phyloP scores from a whole-genome alignment of 805 yeast genomes.

The Lipomyces starkeyi region DNA sequence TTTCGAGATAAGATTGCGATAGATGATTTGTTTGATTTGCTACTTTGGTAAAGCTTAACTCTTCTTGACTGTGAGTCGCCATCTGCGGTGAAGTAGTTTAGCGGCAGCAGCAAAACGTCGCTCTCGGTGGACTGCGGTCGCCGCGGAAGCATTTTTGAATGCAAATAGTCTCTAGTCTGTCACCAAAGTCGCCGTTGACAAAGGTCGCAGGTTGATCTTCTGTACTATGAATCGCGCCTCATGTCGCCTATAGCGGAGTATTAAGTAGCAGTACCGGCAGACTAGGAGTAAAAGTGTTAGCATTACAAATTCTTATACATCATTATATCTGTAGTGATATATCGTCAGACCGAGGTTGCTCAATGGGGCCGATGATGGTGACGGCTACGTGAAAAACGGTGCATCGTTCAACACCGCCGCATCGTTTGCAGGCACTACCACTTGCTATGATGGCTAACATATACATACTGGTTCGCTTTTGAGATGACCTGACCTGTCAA shows the following conservation, averaged over 20 bases:
- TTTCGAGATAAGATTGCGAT: conserved; percentile 30
- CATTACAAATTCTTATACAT: not conserved
- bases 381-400: too few species aligned
- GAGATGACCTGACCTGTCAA: conserved; percentile 86
- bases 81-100: conserved; percentile 12
- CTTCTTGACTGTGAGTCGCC: conserved; percentile 12
- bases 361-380: too few species aligned
- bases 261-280: not conserved
- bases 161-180: not conserved
- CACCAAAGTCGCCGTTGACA: not conserved
- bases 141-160: conserved; percentile 17
- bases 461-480: conserved; percentile 64
- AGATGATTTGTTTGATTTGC: conserved; percentile 13
- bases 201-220: not conserved
- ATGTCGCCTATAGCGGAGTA: not conserved
- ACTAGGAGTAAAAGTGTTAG: not conserved
- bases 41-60: conserved; percentile 19
- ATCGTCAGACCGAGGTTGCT: not conserved
- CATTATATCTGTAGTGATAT: not conserved
- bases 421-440: too few species aligned
- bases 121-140: conserved; percentile 17
- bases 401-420: too few species aligned
- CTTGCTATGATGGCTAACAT: too few species aligned
- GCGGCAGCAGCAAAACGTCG: conserved; percentile 18
- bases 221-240: not conserved